Evolutionary conservation across 371 early-diverging fungal genomes (phyloP), one percentile per base, ranked within the genome.

Genomic region (Mucor irregularis): DNA sequence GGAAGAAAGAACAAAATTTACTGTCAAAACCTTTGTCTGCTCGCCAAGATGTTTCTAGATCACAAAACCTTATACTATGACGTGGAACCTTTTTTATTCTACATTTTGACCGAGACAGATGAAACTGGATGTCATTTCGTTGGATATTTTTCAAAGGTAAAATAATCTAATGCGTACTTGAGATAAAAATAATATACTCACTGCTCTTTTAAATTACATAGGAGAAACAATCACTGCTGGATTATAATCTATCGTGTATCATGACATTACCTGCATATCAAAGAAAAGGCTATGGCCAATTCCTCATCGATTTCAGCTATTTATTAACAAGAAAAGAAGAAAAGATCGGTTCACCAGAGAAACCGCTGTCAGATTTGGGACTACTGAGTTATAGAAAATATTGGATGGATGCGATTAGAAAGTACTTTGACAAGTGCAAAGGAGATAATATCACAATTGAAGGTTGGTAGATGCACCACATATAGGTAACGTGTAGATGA

Each of bases 31-130:
- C 77, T 99, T 30, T 97, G 98, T 53, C 80, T 99, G 21, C 69
- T 99, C 3, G 92, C 97, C 14, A 99, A 99, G 71, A 88, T 98
- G 83, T 99, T 99, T 73, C 74, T 99, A 34, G 99, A 99, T 80
- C 99, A 98, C 72, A 99, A 99, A 69, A 99, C 99, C 0, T 79
- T 99, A 21, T 99, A 97, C 68, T 99, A 99, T 68, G 99, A 99
- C 61, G 97, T 99, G 19, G 98, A 99, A 58, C 97, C 99, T 3
- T 99, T 99, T 70, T 69, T 99, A 50, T 99, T 99, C 62, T 99
- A 99, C 72, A 82, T 99, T 30, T 80, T 99, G 80, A 90, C 91
- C 7, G 85, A 89, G 60, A 73, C 71, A 13, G 92, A 94, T 50
- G 81, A 83, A 6, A 35, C 71, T 17, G 97, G 96, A 4, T 91